A percentile compares a stretch with the other conserved stretches of the same genome.
These are phyloP conservation scores for Dothistroma septosporum DNA, from an alignment of 2,329 filamentous ascomycete genomes.

Conservation along the genomic window DNA sequence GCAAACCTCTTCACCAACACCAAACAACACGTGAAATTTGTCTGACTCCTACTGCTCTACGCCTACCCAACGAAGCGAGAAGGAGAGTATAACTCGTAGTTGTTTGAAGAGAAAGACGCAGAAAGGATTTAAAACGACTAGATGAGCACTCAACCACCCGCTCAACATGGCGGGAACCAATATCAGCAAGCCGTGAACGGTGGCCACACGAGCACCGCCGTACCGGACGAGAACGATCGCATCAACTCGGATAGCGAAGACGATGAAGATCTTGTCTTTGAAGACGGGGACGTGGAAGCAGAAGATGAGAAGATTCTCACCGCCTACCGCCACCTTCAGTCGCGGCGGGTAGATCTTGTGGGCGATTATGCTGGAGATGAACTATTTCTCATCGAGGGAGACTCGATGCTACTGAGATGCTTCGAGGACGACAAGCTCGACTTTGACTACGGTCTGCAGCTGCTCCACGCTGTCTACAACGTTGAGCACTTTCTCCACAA, in stretches of 20 bases:
- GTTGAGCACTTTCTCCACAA: slow-evolving; percentile 63
- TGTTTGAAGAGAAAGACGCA: neutral
- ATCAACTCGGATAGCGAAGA: slow-evolving; percentile 3
- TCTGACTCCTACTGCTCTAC: neutral
- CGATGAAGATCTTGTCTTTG: slow-evolving; percentile 6
- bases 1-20: neutral
- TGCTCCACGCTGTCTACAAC: slow-evolving; percentile 66
- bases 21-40: neutral
- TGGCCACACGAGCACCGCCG: neutral
- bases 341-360: slow-evolving; percentile 59
- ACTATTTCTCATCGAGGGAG: slow-evolving; percentile 68
- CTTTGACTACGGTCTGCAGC: slow-evolving; percentile 63
- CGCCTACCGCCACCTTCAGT: slow-evolving; percentile 41
- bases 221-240: neutral
- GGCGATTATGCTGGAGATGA: slow-evolving; percentile 73
- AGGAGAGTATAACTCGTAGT: neutral
- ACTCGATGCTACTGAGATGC: slow-evolving; percentile 64
- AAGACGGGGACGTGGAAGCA: slow-evolving; percentile 8
- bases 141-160: slow-evolving; percentile 1
- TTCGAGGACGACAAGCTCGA: slow-evolving; percentile 61
- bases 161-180: neutral
- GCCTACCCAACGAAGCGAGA: neutral
- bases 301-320: slow-evolving; percentile 13
- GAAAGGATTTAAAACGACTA: neutral
- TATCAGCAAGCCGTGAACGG: neutral